These are phyloP conservation scores for Racocetra persica DNA, from an alignment of 371 early-diverging fungal species.

Conservation along the genomic window DNA sequence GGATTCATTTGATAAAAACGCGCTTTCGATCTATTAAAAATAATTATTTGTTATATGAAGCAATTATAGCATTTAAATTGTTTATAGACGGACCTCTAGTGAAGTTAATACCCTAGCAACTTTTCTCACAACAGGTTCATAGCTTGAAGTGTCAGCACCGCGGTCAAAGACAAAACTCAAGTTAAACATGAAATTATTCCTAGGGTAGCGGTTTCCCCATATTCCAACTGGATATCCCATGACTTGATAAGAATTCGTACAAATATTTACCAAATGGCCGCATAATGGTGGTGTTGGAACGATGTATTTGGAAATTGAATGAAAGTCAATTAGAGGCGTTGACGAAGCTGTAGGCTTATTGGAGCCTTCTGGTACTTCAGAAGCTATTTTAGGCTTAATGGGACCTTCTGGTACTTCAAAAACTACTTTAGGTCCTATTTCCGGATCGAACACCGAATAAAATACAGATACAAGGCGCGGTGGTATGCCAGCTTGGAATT, in stretches of 20 bases:
- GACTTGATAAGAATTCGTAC: constrained; percentile 74
- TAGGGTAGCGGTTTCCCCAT: constrained; percentile 58
- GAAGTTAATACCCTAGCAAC: constrained; percentile 78
- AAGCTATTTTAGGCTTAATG: constrained; percentile 84
- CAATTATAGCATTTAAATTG: constrained; percentile 8
- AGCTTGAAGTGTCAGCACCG: constrained; percentile 73
- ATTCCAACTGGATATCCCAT: constrained; percentile 82
- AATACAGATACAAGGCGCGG: constrained; percentile 83
- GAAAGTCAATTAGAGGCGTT: constrained; percentile 74
- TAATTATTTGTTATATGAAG: background rate
- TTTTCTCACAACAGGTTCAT: constrained; percentile 83
- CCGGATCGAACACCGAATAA: constrained; percentile 86
- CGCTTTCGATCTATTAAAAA: constrained; percentile 68
- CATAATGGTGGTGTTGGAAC: constrained; percentile 86
- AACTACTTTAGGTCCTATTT: constrained; percentile 82
- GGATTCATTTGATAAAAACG: constrained; percentile 62
- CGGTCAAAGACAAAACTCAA: constrained; percentile 90
- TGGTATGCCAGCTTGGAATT: constrained; percentile 39
- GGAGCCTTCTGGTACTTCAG: constrained; percentile 80
- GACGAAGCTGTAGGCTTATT: constrained; percentile 56
- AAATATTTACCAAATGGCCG: constrained; percentile 79
- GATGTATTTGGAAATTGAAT: constrained; percentile 86
- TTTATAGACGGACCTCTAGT: constrained; percentile 64
- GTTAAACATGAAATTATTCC: constrained; percentile 90
- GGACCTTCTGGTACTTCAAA: constrained; percentile 84